A percentile compares a stretch with the other conserved stretches of the same genome.
phyloP scores from a whole-genome alignment of 192 early-diverging fungal species.

The Podila horticola region DNA sequence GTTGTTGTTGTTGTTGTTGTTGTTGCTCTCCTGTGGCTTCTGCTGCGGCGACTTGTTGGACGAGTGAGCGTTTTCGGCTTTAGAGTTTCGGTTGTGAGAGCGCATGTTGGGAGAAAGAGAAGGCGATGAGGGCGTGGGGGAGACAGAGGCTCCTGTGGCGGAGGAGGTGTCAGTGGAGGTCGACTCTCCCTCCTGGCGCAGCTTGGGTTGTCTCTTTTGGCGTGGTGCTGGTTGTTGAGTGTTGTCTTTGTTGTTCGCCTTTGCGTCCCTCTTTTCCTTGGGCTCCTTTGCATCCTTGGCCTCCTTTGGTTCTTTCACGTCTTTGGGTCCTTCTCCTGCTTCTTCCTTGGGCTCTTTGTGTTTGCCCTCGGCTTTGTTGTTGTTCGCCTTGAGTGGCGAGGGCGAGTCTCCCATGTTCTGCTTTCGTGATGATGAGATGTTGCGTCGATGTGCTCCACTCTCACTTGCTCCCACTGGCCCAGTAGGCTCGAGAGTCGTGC shows the following conservation, averaged over 20 bases:
- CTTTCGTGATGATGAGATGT: not conserved
- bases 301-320: not conserved
- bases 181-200: conserved; percentile 1
- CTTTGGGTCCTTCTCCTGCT: not conserved
- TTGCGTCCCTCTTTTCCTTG: not conserved
- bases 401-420: not conserved
- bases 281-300: not conserved
- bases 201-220: not conserved
- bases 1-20: not conserved
- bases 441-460: not conserved
- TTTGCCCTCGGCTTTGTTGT: not conserved
- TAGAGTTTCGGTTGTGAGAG: not conserved
- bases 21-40: not conserved
- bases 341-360: not conserved
- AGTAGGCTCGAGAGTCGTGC: conserved; percentile 4
- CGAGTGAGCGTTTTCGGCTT: not conserved
- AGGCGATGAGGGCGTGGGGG: not conserved
- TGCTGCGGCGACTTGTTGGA: conserved; percentile 4
- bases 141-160: no score
- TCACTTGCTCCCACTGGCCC: not conserved
- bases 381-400: not conserved
- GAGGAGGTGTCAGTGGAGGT: not conserved
- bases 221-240: conserved; percentile 8
- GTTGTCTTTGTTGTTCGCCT: not conserved
- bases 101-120: not conserved